Conservation (phyloP, 106 monocot genomes). For the Triglochin maritima region DNA sequence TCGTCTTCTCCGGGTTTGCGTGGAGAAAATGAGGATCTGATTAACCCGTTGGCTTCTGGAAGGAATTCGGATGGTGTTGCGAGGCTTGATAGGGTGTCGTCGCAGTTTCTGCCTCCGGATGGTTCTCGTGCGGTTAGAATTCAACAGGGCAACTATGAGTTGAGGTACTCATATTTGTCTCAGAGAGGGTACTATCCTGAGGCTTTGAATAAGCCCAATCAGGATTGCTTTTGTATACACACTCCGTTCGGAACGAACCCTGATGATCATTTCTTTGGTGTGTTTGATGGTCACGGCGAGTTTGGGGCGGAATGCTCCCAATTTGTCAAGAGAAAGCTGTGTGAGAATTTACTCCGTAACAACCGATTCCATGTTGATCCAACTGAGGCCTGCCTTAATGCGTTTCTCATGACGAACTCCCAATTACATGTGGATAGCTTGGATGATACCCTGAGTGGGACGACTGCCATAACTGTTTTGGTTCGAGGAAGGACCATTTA, state of each 20-base stretch:
- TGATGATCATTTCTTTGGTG: conserved; percentile 95
- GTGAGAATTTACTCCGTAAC: conserved; percentile 83
- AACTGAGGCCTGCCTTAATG: conserved; percentile 53
- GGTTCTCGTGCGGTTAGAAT: conserved; percentile 66
- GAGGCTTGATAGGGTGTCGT: conserved; percentile 69
- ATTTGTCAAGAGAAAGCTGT: conserved; percentile 70
- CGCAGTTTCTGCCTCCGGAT: conserved; percentile 91
- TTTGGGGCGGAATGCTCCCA: conserved; percentile 89
- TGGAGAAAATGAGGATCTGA: conserved; percentile 38
- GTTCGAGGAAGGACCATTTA: conserved; percentile 69
- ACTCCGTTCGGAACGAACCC: conserved; percentile 78
- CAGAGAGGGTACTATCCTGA: conserved; percentile 99
- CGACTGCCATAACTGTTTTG: conserved; percentile 77
- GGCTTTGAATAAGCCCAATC: conserved; percentile 80
- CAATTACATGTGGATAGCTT: conserved; percentile 67
- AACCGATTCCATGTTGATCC: conserved; percentile 43
- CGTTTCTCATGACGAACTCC: conserved; percentile 66
- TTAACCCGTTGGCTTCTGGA: conserved; percentile 25
- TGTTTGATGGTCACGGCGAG: conserved; percentile 97
- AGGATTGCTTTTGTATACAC: conserved; percentile 86
- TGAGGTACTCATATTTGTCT: conserved; percentile 80
- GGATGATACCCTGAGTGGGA: conserved; percentile 96
- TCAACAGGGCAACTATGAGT: conserved; percentile 66
- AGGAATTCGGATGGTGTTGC: conserved; percentile 67
- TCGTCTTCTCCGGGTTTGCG: conserved; percentile 32